Base-by-base conservation (phyloP, 2,329 filamentous ascomycete species). In the Scedosporium dehoogii region DNA sequence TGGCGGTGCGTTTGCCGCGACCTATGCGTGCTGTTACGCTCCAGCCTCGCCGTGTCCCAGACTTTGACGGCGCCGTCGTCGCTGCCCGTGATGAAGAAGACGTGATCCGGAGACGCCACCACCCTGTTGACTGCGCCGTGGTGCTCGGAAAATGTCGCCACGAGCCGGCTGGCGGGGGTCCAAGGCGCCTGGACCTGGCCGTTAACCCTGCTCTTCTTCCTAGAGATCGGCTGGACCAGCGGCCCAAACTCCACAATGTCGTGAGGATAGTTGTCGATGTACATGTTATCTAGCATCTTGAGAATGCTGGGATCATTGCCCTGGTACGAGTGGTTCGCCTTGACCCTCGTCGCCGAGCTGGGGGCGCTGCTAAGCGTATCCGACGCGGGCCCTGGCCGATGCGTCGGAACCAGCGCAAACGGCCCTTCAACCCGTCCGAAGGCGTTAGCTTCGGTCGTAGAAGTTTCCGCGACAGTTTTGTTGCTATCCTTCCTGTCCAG, bases 21-120 rank as follows among this genome's bases (percentile, higher is more conserved):
- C 53, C 92, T 85, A 69, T 96, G 89, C 0, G 90, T 89, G 59
- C 97, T 85, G 71, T 97, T 97, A 55, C 92, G 88, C 74, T 99
- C 94, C 6, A 99, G 81, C 25, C 94, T 84, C 27, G 86, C 87
- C 27, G 91, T 89, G 74, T 99, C 94, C 94, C 94, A 99, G 4
- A 99, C 83, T 70, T 91, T 96, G 63, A 97, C 90, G 6, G 84
- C 86, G 2, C 94, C 91, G 73, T 99, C 94, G 69, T 96, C 91
- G 9, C 92, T 93, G 6, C 87, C 93, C 0, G 94, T 97, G 63
- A 97, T 82, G 73, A 99, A 99, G 76, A 99, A 99, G 4, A 87
- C 78, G 72, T 99, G 93, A 70, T 99, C 94, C 0, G 93, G 91
- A 1, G 94, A 88, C 6, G 91, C 85, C 2, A 89, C 80, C 10